Evolutionary conservation across 208 protist genomes (phyloP).

Genomic region (Kentomonas sorsogonicus): DNA sequence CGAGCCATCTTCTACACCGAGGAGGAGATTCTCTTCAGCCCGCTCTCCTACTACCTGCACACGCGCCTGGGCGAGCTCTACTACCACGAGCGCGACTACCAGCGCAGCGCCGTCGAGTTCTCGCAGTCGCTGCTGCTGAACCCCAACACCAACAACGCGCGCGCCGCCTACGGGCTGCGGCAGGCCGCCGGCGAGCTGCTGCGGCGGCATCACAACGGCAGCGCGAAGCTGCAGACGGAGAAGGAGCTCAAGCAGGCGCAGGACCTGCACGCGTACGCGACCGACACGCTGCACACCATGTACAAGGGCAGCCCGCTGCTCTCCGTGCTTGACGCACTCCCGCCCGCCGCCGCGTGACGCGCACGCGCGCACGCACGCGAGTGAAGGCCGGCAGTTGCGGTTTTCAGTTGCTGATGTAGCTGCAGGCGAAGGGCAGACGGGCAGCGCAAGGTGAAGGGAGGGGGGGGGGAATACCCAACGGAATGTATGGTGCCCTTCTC

Average conservation of each 20-base stretch:
- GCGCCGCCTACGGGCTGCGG: constrained; percentile 72
- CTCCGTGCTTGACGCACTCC: constrained; percentile 47
- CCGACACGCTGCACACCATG: constrained; percentile 59
- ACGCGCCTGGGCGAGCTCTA: constrained; percentile 66
- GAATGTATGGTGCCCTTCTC: too few relatives aligned
- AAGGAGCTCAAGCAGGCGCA: constrained; percentile 37
- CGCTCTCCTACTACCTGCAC: constrained; percentile 51
- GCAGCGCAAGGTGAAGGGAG: too few relatives aligned
- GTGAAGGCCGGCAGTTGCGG: too few relatives aligned
- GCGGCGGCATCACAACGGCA: constrained; percentile 27
- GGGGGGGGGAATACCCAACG: too few relatives aligned
- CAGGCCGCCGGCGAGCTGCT: constrained; percentile 52
- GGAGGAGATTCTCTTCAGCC: constrained; percentile 49
- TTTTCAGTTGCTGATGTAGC: too few relatives aligned
- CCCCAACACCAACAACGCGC: constrained; percentile 60
- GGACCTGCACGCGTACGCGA: constrained; percentile 50
- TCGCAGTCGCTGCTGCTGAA: constrained; percentile 78
- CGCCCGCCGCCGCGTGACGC: too few relatives aligned
- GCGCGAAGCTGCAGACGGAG: constrained; percentile 23
- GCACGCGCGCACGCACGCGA: too few relatives aligned
- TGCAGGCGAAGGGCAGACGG: too few relatives aligned
- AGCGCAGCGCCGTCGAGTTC: constrained; percentile 51
- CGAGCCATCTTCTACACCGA: constrained; percentile 69
- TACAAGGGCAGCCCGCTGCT: constrained; percentile 71
- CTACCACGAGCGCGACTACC: constrained; percentile 59